Conservation (phyloP, 2,329 filamentous ascomycete species). For the Trichothecium roseum region DNA sequence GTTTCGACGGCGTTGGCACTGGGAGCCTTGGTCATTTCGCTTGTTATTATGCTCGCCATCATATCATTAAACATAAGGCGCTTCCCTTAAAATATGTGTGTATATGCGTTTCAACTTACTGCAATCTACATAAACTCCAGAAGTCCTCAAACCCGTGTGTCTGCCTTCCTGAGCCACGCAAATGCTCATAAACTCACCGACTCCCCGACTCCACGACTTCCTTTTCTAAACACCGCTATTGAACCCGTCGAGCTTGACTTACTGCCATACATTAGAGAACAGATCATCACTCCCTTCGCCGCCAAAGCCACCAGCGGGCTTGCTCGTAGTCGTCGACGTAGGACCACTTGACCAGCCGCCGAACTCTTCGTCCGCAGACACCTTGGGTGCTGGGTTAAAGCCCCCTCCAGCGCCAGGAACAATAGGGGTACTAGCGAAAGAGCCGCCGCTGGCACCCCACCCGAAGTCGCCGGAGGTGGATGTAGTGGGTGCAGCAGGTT, state of each 20-base stretch:
- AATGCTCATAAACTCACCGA: background rate
- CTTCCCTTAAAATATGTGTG: no score
- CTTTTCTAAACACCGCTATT: slow-evolving; percentile 5
- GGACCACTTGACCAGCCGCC: slow-evolving; percentile 77
- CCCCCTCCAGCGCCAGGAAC: slow-evolving; percentile 54
- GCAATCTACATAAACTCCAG: background rate
- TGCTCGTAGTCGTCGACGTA: slow-evolving; percentile 29
- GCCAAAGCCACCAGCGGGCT: slow-evolving; percentile 48
- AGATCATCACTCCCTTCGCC: slow-evolving; percentile 69
- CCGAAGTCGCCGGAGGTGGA: slow-evolving; percentile 59
- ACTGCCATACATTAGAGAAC: slow-evolving; percentile 95
- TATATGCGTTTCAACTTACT: no score
- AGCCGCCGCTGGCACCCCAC: slow-evolving; percentile 37
- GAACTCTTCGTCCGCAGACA: slow-evolving; percentile 88
- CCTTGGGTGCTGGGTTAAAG: slow-evolving; percentile 54
- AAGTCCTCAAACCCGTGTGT: slow-evolving; percentile 6
- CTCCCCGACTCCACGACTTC: slow-evolving; percentile 1
- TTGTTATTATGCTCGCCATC: no score
- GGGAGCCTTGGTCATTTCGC: no score
- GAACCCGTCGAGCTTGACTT: slow-evolving; percentile 5
- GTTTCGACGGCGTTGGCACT: no score
- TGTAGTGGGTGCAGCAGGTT: slow-evolving; percentile 36
- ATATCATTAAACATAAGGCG: no score
- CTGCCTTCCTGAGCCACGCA: slow-evolving; percentile 1
- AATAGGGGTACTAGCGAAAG: slow-evolving; percentile 49